Percentiles rank a stretch among this genome's conserved stretches.
Conservation (phyloP, 2,329 filamentous ascomycete species). For the Diaporthe helianthi region DNA sequence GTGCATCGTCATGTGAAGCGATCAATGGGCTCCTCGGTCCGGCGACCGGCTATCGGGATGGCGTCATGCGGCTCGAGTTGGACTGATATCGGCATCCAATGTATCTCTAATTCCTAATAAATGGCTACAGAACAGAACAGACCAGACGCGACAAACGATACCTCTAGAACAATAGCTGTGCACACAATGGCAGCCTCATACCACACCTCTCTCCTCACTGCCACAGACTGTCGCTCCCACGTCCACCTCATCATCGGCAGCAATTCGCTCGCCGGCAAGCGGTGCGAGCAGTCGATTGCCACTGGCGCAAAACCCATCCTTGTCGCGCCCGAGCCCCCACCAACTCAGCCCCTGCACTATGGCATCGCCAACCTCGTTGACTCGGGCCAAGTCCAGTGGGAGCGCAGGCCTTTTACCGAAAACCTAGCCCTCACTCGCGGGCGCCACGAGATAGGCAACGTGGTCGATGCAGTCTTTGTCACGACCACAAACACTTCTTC, state of each 20-base stretch:
- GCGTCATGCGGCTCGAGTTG: conserved; percentile 35
- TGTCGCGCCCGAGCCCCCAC: conserved; percentile 66
- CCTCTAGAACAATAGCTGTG: conserved; percentile 24
- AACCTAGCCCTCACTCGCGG: conserved; percentile 77
- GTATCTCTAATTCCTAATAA: conserved; percentile 30
- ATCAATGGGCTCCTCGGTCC: conserved; percentile 15
- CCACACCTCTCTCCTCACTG: conserved; percentile 69
- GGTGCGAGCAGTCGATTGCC: conserved; percentile 80
- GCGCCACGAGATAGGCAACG: conserved; percentile 75
- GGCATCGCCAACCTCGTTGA: conserved; percentile 69
- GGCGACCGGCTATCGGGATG: conserved; percentile 36
- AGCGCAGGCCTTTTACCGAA: conserved; percentile 71
- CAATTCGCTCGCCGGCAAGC: conserved; percentile 84
- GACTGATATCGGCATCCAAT: conserved; percentile 25
- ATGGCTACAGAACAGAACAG: conserved; percentile 27
- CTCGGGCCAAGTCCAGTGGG: conserved; percentile 70
- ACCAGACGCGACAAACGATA: conserved; percentile 23
- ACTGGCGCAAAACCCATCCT: conserved; percentile 84
- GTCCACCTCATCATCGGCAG: conserved; percentile 87
- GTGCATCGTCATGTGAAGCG: conserved; percentile 64
- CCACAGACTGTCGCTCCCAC: conserved; percentile 72
- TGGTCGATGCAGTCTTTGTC: conserved; percentile 94
- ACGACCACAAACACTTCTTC: conserved; percentile 54
- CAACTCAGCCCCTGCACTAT: conserved; percentile 63
- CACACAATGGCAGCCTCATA: conserved; percentile 37